Conservation (phyloP, 2,329 filamentous ascomycete genomes). For the Epichloe coenophiala region DNA sequence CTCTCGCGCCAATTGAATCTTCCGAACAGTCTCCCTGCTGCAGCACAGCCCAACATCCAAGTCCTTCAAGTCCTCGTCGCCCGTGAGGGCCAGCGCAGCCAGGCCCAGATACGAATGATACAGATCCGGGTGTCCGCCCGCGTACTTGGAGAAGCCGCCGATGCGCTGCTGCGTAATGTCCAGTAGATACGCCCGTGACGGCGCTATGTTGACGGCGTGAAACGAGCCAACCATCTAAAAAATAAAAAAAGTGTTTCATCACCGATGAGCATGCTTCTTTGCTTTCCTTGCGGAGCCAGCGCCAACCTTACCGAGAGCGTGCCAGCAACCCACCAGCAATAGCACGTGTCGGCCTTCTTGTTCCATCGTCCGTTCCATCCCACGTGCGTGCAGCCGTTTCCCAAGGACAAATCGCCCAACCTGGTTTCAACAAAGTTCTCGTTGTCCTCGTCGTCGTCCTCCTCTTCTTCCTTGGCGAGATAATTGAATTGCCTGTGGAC, state of each 20-base stretch:
- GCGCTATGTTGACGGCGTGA: slow-evolving; percentile 41
- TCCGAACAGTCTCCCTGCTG: slow-evolving; percentile 42
- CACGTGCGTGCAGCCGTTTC: slow-evolving; percentile 31
- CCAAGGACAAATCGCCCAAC: slow-evolving; percentile 21
- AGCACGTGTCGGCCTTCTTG: slow-evolving; percentile 90
- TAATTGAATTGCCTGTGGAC: slow-evolving; percentile 52
- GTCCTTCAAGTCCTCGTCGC: slow-evolving; percentile 52
- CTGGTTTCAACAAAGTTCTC: slow-evolving; percentile 23
- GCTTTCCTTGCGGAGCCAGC: neutral
- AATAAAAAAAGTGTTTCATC: neutral
- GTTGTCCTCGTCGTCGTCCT: slow-evolving; percentile 27
- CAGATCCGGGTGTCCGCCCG: slow-evolving; percentile 58
- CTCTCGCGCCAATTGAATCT: slow-evolving; percentile 33
- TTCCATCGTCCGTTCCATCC: slow-evolving; percentile 87
- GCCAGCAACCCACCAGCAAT: slow-evolving; percentile 80
- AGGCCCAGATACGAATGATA: slow-evolving; percentile 86
- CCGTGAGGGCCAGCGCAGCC: slow-evolving; percentile 61
- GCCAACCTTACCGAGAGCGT: slow-evolving; percentile 32
- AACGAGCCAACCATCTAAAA: slow-evolving; percentile 43
- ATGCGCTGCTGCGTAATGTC: slow-evolving; percentile 78
- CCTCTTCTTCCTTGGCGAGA: slow-evolving; percentile 24
- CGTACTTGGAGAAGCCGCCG: slow-evolving; percentile 66
- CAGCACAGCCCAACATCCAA: slow-evolving; percentile 70
- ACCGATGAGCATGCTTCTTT: neutral
- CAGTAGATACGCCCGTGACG: slow-evolving; percentile 66